Evolutionary conservation across 2,329 filamentous ascomycete species (phyloP).

Genomic region (Exophiala viscosa): DNA sequence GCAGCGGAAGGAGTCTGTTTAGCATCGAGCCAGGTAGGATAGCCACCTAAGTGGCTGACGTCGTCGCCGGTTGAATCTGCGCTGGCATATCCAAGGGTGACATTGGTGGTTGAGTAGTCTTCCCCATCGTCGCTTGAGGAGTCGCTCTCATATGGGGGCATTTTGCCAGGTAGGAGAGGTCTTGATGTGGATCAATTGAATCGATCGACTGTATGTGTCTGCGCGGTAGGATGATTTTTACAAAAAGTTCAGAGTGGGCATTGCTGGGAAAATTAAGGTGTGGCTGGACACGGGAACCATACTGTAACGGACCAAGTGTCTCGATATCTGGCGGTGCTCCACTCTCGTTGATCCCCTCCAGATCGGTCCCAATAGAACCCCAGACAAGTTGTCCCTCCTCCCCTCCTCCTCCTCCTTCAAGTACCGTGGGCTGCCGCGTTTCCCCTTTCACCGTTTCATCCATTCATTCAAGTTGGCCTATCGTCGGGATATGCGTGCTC

Average conservation of each 20-base stretch:
- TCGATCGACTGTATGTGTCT: not conserved
- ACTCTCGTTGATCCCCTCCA: not conserved
- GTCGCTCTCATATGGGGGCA: constrained; percentile 83
- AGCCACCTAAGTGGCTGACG: constrained; percentile 83
- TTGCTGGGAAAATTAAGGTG: constrained; percentile 10
- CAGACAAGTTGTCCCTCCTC: too few relatives aligned
- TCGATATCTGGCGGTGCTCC: not conserved
- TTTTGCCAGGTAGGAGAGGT: constrained; percentile 34
- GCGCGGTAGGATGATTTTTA: not conserved
- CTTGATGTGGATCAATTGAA: not conserved
- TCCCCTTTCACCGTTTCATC: not conserved
- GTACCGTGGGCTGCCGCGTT: not conserved
- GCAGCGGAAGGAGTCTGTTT: constrained; percentile 67
- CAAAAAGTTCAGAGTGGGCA: not conserved
- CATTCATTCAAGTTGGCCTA: constrained; percentile 1
- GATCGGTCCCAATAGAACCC: too few relatives aligned
- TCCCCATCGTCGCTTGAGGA: constrained; percentile 64
- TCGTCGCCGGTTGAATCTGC: constrained; percentile 74
- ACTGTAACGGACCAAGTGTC: not conserved
- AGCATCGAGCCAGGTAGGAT: constrained; percentile 79
- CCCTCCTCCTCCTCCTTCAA: not conserved
- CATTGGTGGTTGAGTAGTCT: constrained; percentile 62
- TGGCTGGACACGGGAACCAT: constrained; percentile 4
- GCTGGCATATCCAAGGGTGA: constrained; percentile 84
- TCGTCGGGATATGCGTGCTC: constrained; percentile 11